phyloP scores from a whole-genome alignment of 352 stramenopile species.

The Globisporangium echinulatum region DNA sequence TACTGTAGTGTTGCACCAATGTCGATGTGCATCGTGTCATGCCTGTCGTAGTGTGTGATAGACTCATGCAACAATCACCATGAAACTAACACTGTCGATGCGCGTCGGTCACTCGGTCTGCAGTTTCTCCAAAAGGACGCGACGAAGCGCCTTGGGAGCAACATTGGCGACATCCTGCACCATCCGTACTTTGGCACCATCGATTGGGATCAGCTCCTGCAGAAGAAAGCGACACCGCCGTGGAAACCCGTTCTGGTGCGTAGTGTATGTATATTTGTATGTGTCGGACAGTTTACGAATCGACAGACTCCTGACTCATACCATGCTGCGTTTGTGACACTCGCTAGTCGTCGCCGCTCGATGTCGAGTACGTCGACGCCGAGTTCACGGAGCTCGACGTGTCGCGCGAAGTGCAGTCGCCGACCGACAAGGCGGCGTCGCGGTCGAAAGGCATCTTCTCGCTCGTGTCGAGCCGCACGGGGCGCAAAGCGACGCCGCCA shows the following conservation, averaged over 20 bases:
- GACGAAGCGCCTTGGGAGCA: conserved; percentile 80
- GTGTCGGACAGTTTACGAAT: neutral
- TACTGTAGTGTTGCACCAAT: too few species aligned
- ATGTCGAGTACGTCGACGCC: conserved; percentile 82
- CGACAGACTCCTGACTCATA: too few species aligned
- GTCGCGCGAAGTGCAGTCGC: conserved; percentile 73
- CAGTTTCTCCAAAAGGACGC: conserved; percentile 85
- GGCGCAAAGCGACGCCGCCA: conserved; percentile 61
- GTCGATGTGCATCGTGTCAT: neutral
- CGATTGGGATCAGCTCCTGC: conserved; percentile 80
- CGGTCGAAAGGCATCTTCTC: conserved; percentile 82
- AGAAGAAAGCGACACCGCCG: conserved; percentile 78
- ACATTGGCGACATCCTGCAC: conserved; percentile 82
- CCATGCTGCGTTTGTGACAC: conserved; percentile 1
- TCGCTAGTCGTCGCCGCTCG: conserved; percentile 56
- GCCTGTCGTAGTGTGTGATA: neutral
- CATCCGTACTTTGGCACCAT: conserved; percentile 77
- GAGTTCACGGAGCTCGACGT: conserved; percentile 86
- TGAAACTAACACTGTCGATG: neutral
- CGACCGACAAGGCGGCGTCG: conserved; percentile 68
- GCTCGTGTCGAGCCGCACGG: conserved; percentile 59
- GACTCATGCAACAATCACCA: too few species aligned
- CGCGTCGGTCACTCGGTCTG: neutral
- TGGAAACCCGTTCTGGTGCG: conserved; percentile 78
- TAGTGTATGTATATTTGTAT: neutral